Evolutionary conservation across 192 early-diverging fungal species (phyloP), one percentile per base, ranked within the genome.

Genomic region (Phlyctochytrium bullatum): DNA sequence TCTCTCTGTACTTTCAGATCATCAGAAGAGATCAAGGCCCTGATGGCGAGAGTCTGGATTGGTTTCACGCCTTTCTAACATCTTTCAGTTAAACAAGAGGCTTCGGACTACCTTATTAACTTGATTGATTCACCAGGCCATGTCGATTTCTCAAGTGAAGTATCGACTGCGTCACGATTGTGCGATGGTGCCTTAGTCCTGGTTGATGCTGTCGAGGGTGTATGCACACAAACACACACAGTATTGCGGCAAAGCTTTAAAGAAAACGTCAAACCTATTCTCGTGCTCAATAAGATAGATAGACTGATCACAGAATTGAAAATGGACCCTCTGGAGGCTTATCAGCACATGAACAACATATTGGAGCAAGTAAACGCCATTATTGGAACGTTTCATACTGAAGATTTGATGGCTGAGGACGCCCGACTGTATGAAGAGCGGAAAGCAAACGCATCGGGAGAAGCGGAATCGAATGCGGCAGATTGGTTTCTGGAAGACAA

Each of bases 211-310:
- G 93, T 99, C 24, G 97, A 99, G 76, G 97, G 97, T 31, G 94
- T 98, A 17, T 98, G 96, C 78, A 95, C 97, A n/a, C 96, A 92
- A 83, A 99, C 97, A 2, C 89, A 94, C 64, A 92, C 94, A 12
- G 97, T 99, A 2, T 76, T 99, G 66, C 83, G 92, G 10, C 96
- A 98, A 78, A 96, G 95, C 2, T 96, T 93, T 90, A 76, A 82
- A 1, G 96, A 98, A 70, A 91, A 88, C 58, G 90, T 99, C 4
- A 84, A 86, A 20, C 95, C 94, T 0, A 76, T 99, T n/a, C 73
- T 99, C 30, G 95, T 99, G 20, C 76, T 99, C 52, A 99, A 99
- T 84, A 99, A 99, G 77, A 93, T 99, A 50, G 97, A 99, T 72
- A 83, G 68, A 3, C 69, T 99, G 40, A 91, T 97, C 35, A 91